These are phyloP conservation scores for Trametes meyenii DNA, from an alignment of 768 basidiomycete genomes.

Conservation along the genomic window DNA sequence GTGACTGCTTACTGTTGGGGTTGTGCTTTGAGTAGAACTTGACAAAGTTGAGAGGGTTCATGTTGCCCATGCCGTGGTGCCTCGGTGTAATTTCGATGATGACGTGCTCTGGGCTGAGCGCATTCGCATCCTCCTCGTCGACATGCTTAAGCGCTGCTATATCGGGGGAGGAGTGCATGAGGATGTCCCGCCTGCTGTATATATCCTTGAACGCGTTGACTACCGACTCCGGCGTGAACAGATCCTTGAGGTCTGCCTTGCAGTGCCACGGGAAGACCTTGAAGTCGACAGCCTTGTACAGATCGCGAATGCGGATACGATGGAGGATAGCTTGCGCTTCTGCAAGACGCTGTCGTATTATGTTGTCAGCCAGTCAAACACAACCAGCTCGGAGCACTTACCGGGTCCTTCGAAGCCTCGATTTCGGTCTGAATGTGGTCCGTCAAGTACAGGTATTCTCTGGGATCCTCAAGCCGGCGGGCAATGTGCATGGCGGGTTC, in stretches of 20 bases:
- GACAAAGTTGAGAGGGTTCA: conserved; percentile 69
- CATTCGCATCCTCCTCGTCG: conserved; percentile 32
- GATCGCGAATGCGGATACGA: conserved; percentile 61
- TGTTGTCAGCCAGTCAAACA: background rate
- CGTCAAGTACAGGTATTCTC: conserved; percentile 63
- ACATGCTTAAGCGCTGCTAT: conserved; percentile 18
- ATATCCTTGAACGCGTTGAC: conserved; percentile 35
- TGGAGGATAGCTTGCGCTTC: conserved; percentile 61
- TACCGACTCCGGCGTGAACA: conserved; percentile 42
- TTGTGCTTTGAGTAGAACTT: conserved; percentile 74
- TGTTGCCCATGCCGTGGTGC: conserved; percentile 77
- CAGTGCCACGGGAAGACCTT: conserved; percentile 48
- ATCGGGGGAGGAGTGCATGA: conserved; percentile 1
- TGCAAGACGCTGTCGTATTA: conserved; percentile 53
- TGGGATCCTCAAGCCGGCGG: conserved; percentile 54
- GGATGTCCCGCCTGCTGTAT: background rate
- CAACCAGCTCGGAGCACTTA: conserved; percentile 34
- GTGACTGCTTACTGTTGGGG: conserved; percentile 49
- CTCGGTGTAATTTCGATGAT: conserved; percentile 65
- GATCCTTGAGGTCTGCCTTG: conserved; percentile 29
- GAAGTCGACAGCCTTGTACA: conserved; percentile 73
- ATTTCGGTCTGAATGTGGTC: conserved; percentile 69
- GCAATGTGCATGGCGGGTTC: conserved; percentile 68
- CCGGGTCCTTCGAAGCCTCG: conserved; percentile 53
- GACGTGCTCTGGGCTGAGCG: conserved; percentile 52